Percentiles rank a stretch among this genome's conserved stretches.
Evolutionary conservation across 345 rosid genomes (phyloP).

Genomic region (Eutrema yunnanense): DNA sequence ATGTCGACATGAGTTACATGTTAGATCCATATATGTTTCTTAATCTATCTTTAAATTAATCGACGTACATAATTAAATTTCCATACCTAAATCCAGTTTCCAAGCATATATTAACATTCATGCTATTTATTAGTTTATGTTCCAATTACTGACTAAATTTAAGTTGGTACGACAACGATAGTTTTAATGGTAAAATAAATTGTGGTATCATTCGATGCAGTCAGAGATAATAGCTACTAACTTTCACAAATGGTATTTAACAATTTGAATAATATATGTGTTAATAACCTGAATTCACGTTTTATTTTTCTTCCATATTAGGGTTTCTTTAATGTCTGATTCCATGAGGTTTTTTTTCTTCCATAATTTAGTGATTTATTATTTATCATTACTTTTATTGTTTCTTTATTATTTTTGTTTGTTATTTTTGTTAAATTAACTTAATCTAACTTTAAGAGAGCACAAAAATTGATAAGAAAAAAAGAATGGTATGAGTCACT

Average conservation of each 20-base stretch:
- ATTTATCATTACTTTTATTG: too few species aligned
- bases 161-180: neutral
- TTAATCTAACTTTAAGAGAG: neutral
- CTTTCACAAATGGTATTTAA: neutral
- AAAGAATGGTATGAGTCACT: neutral
- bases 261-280: neutral
- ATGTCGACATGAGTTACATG: conserved; percentile 18
- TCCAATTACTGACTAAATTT: neutral
- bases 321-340: neutral
- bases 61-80: neutral
- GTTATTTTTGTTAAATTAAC: neutral
- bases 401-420: too few species aligned
- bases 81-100: neutral
- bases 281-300: neutral
- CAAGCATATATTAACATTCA: neutral
- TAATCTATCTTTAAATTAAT: neutral
- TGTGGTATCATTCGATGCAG: neutral
- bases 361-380: too few species aligned
- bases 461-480: neutral
- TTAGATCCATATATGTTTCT: neutral
- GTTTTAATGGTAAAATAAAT: neutral
- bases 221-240: neutral
- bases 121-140: neutral
- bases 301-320: too few species aligned
- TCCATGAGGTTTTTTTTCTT: neutral